phyloP scores from a whole-genome alignment of 305 asterid genomes.

The Solanum hybrid region DNA sequence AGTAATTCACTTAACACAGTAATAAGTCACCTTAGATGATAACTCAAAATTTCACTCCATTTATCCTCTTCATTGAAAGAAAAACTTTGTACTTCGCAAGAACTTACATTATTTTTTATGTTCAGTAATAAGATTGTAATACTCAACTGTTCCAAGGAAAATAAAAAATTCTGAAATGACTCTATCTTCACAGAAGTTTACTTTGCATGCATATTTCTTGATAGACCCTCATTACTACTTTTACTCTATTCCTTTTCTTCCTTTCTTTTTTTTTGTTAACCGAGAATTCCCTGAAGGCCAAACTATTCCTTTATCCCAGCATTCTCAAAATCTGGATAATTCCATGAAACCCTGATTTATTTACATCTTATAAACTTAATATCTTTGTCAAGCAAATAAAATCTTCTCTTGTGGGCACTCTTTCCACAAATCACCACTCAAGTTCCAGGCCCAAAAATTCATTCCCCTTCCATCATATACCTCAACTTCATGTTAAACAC shows the following conservation, averaged over 20 bases:
- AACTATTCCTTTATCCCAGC: not conserved
- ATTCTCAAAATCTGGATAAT: not conserved
- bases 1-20: not conserved
- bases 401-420: not conserved
- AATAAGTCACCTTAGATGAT: not conserved
- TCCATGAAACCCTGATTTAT: not conserved
- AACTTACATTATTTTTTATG: not conserved
- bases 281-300: not conserved
- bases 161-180: not conserved
- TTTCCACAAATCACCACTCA: not conserved
- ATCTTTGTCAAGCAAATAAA: not conserved
- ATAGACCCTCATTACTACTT: not conserved
- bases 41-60: not conserved
- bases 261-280: not conserved
- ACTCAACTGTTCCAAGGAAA: not conserved
- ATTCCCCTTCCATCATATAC: not conserved
- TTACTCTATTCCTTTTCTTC: not conserved
- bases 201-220: not conserved
- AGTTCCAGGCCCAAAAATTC: not conserved
- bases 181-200: not conserved
- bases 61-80: not conserved
- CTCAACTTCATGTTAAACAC: not conserved
- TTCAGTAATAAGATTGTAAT: not conserved
- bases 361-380: not conserved
- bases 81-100: not conserved